phyloP scores from a whole-genome alignment of 163 green algal genomes.

The Scenedesmus sp. region DNA sequence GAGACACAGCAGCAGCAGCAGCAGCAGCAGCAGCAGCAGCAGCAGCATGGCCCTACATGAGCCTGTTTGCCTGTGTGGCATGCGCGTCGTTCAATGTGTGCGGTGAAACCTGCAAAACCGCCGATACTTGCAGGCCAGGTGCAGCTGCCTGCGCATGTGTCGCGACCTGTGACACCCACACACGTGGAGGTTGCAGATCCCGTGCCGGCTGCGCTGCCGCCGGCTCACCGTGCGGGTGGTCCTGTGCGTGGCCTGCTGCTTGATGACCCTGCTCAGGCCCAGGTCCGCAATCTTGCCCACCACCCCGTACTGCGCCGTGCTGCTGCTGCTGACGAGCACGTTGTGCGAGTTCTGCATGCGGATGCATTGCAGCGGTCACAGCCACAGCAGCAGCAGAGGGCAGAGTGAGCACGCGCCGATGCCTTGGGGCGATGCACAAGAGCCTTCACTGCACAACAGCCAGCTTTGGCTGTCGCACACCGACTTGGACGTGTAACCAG shows the following conservation, averaged over 20 bases:
- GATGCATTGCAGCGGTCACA: not conserved
- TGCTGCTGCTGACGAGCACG: slow-evolving; percentile 3
- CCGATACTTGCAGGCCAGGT: too few species aligned
- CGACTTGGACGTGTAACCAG: too few species aligned
- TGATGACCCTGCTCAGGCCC: slow-evolving; percentile 66
- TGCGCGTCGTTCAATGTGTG: too few species aligned
- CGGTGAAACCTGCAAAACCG: too few species aligned
- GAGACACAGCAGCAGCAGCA: not conserved
- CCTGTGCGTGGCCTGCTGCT: slow-evolving; percentile 18
- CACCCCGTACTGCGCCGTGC: not conserved
- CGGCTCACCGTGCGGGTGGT: slow-evolving; percentile 2
- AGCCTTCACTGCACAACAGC: too few species aligned
- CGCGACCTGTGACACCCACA: not conserved
- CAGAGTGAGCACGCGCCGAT: too few species aligned
- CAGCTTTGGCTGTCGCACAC: too few species aligned
- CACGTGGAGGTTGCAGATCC: too few species aligned
- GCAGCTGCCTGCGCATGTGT: not conserved
- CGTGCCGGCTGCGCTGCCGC: not conserved
- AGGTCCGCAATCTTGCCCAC: slow-evolving; percentile 76
- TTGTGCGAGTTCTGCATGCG: not conserved
- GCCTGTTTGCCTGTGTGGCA: too few species aligned
- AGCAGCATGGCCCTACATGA: too few species aligned
- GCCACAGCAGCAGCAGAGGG: not conserved
- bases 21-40: not conserved
- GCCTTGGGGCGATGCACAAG: too few species aligned